Percentiles rank a stretch among this genome's conserved stretches.
These are phyloP conservation scores for Claviceps maximensis DNA, from an alignment of 2,329 filamentous ascomycete genomes.

Conservation along the genomic window DNA sequence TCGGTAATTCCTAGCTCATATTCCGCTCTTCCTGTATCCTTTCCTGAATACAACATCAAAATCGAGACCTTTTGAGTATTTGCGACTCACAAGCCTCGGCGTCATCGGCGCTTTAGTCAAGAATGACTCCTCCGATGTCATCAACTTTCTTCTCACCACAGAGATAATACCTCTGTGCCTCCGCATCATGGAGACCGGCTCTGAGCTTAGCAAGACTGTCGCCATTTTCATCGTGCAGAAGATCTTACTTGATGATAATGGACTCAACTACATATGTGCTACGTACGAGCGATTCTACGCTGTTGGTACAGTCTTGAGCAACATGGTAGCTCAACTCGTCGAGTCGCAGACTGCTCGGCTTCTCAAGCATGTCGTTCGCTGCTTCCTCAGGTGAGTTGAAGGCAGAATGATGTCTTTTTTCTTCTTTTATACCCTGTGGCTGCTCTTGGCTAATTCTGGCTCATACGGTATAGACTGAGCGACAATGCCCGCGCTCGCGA, in stretches of 20 bases:
- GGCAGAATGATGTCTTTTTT: not conserved
- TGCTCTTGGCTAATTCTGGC: conserved; percentile 12
- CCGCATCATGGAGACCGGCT: conserved; percentile 98
- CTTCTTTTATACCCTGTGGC: not conserved
- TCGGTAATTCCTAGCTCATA: conserved; percentile 59
- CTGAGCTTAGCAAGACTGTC: conserved; percentile 95
- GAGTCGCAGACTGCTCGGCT: conserved; percentile 94
- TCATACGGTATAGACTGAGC: conserved; percentile 49
- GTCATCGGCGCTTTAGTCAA: conserved; percentile 96
- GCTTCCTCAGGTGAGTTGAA: conserved; percentile 73
- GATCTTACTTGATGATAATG: conserved; percentile 91
- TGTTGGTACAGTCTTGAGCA: conserved; percentile 91
- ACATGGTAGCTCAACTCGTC: conserved; percentile 96
- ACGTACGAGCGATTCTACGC: conserved; percentile 98
- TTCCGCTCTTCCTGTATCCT: conserved; percentile 92
- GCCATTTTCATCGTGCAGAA: conserved; percentile 99
- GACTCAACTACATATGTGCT: conserved; percentile 94
- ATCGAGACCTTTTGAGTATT: conserved; percentile 91
- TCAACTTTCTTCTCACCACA: conserved; percentile 96
- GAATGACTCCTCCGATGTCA: conserved; percentile 96
- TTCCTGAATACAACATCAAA: conserved; percentile 99
- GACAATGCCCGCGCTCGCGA: conserved; percentile 94
- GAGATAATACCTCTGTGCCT: conserved; percentile 97
- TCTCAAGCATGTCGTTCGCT: conserved; percentile 93
- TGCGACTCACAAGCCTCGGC: conserved; percentile 86